These are phyloP conservation scores for Triangularia setosa DNA, from an alignment of 2,329 filamentous ascomycete genomes.

Conservation along the genomic window DNA sequence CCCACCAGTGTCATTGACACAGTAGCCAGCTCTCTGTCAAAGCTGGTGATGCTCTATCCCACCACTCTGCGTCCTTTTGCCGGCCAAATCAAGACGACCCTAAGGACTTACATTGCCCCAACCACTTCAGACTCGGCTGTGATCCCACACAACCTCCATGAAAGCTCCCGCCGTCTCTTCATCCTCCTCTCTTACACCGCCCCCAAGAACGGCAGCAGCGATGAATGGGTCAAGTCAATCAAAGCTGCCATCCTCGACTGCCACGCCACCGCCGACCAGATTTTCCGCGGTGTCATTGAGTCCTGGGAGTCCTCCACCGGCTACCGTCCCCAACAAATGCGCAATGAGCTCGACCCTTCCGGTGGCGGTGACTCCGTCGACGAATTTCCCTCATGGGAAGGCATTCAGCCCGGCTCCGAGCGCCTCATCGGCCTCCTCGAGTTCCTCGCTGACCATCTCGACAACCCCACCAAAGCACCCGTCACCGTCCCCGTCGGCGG, in stretches of 20 bases:
- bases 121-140: conserved; percentile 50
- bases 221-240: conserved; percentile 73
- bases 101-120: conserved; percentile 59
- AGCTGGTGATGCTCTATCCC: conserved; percentile 74
- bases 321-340: conserved; percentile 40
- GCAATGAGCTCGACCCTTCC: conserved; percentile 43
- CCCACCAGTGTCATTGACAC: conserved; percentile 57
- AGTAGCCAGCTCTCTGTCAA: conserved; percentile 66
- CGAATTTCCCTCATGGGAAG: conserved; percentile 66
- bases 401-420: conserved; percentile 69
- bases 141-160: conserved; percentile 50
- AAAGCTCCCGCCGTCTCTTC: conserved; percentile 60
- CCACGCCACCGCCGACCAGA: conserved; percentile 68
- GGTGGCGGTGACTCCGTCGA: conserved; percentile 45
- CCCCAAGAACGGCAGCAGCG: conserved; percentile 69
- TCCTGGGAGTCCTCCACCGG: conserved; percentile 70
- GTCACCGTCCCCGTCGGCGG: conserved; percentile 65
- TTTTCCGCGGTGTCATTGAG: conserved; percentile 76
- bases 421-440: conserved; percentile 63
- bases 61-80: conserved; percentile 77
- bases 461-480: conserved; percentile 58
- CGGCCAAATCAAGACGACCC: conserved; percentile 60
- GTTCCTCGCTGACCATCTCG: conserved; percentile 61
- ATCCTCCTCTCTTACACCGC: conserved; percentile 75
- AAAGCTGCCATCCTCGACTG: conserved; percentile 58